Percentiles rank a stretch among this genome's conserved stretches.
Evolutionary conservation across 257 asterid species (phyloP).

Genomic region (Nemophila menziesii): DNA sequence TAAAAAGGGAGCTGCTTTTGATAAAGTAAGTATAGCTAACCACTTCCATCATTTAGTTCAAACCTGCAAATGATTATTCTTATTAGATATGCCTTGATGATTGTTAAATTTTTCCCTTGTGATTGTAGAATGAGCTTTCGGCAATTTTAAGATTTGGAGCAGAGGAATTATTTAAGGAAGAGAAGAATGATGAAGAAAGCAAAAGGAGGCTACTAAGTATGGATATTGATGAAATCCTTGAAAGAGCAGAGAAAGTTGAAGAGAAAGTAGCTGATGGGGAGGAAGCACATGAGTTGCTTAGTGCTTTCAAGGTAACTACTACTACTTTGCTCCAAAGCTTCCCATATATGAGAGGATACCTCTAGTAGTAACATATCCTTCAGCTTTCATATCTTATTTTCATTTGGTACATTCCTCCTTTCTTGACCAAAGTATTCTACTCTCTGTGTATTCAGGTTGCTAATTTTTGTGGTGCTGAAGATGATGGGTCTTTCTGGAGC

Average conservation of each 20-base stretch:
- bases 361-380: neutral
- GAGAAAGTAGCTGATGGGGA: conserved; percentile 61
- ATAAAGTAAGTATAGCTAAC: conserved; percentile 52
- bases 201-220: conserved; percentile 84
- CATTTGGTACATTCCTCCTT: neutral
- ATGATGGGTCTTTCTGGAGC: conserved; percentile 97
- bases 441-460: conserved; percentile 57
- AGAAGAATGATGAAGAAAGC: conserved; percentile 86
- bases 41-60: no score
- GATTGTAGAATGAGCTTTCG: conserved; percentile 82
- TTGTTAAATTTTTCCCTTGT: conserved; percentile 12
- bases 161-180: conserved; percentile 93
- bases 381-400: neutral
- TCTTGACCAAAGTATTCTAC: neutral
- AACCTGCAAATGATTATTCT: neutral
- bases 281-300: conserved; percentile 69
- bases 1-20: conserved; percentile 72
- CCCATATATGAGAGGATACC: neutral
- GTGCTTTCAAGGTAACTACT: conserved; percentile 75
- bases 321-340: neutral
- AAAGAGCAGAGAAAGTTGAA: conserved; percentile 98
- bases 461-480: conserved; percentile 85
- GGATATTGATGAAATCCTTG: conserved; percentile 98
- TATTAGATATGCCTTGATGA: neutral
- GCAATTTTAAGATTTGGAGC: conserved; percentile 99